Evolutionary conservation across 148 eudicot species (phyloP).

Genomic region (Chenopodium album): DNA sequence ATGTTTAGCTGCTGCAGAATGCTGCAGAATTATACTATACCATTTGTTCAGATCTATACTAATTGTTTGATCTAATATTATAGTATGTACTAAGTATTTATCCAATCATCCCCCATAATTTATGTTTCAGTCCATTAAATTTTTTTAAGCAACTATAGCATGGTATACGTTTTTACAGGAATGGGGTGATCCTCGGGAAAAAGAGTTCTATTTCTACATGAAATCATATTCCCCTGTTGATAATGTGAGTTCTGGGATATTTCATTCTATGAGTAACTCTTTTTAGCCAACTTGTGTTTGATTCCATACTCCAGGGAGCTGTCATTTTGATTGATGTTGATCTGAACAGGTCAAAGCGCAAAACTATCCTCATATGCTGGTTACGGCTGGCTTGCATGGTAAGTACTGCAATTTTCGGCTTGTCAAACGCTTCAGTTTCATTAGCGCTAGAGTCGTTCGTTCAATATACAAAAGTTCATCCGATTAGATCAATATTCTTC

Average conservation of each 20-base stretch:
- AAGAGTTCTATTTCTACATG: slow-evolving; percentile 78
- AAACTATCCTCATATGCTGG: slow-evolving; percentile 71
- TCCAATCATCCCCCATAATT: background rate
- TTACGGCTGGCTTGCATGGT: slow-evolving; percentile 89
- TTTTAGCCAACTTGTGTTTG: background rate
- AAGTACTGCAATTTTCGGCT: slow-evolving; percentile 21
- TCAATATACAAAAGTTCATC: background rate
- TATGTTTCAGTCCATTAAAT: background rate
- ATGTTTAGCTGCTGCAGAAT: background rate
- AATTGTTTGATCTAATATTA: background rate
- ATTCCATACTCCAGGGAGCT: background rate
- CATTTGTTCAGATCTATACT: background rate
- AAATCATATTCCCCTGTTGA: slow-evolving; percentile 95
- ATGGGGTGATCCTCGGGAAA: slow-evolving; percentile 95
- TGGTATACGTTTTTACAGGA: slow-evolving; percentile 53
- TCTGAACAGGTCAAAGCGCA: slow-evolving; percentile 58
- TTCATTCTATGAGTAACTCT: background rate
- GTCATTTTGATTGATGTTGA: background rate
- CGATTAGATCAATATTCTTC: background rate
- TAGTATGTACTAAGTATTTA: background rate
- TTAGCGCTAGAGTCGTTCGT: background rate
- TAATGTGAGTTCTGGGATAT: slow-evolving; percentile 54
- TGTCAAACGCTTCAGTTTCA: background rate
- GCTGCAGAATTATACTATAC: background rate
- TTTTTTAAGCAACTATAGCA: background rate